phyloP scores from a whole-genome alignment of 1,284 basidiomycete genomes.

The Coriolopsis trogii region DNA sequence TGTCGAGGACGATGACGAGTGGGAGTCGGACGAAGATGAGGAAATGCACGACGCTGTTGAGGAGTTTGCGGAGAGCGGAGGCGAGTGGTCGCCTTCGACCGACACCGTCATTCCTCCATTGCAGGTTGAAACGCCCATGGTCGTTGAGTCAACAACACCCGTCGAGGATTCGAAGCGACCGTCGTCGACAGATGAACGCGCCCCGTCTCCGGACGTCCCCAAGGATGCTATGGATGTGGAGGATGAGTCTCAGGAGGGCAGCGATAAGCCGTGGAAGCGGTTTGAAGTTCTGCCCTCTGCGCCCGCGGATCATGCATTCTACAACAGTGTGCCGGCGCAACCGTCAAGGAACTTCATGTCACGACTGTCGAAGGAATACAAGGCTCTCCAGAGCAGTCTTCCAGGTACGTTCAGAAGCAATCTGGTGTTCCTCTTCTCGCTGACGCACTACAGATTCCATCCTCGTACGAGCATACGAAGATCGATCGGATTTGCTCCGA shows the following conservation, averaged over 20 bases:
- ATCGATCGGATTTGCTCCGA: slow-evolving; percentile 84
- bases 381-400: slow-evolving; percentile 75
- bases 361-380: slow-evolving; percentile 83
- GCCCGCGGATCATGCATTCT: slow-evolving; percentile 83
- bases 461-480: slow-evolving; percentile 74
- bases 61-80: slow-evolving; percentile 29
- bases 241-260: slow-evolving; percentile 18
- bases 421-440: neutral
- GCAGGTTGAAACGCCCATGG: slow-evolving; percentile 17
- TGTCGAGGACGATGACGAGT: slow-evolving; percentile 36
- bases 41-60: slow-evolving; percentile 26
- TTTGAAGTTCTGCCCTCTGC: slow-evolving; percentile 79
- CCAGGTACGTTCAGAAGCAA: slow-evolving; percentile 59
- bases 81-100: slow-evolving; percentile 32
- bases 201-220: slow-evolving; percentile 32
- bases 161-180: slow-evolving; percentile 18
- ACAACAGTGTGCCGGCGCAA: slow-evolving; percentile 57
- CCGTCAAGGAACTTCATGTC: slow-evolving; percentile 75
- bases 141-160: slow-evolving; percentile 8
- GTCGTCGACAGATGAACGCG: slow-evolving; percentile 23
- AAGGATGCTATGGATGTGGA: slow-evolving; percentile 30
- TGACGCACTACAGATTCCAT: slow-evolving; percentile 56
- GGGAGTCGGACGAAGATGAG: slow-evolving; percentile 26
- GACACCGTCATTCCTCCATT: slow-evolving; percentile 25
- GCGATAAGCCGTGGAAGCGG: slow-evolving; percentile 60